These are phyloP conservation scores for Lodderomyces parapsilosis DNA, from an alignment of 1,139 yeast species.

Conservation along the genomic window DNA sequence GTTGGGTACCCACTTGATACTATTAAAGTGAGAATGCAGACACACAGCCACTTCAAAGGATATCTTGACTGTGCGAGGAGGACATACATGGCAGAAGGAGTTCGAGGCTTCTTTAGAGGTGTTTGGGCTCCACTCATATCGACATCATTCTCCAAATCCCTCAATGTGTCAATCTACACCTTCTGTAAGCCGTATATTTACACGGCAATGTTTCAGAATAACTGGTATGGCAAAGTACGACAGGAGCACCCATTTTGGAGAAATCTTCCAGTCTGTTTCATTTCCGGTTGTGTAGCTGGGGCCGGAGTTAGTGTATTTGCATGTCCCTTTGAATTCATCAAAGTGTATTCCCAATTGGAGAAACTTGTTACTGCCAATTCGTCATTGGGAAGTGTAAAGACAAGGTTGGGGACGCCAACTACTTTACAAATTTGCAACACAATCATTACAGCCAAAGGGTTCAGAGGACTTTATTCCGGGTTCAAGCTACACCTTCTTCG, in stretches of 20 bases:
- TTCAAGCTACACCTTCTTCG: slow-evolving; percentile 62
- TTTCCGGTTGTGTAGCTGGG: slow-evolving; percentile 70
- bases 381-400: slow-evolving; percentile 4
- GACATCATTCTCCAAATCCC: slow-evolving; percentile 62
- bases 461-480: slow-evolving; percentile 69
- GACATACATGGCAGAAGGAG: slow-evolving; percentile 63
- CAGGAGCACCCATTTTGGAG: slow-evolving; percentile 41
- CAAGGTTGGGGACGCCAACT: slow-evolving; percentile 17
- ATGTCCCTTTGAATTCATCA: slow-evolving; percentile 85
- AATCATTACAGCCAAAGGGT: slow-evolving; percentile 58
- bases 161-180: slow-evolving; percentile 68
- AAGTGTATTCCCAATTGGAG: slow-evolving; percentile 74
- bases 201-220: slow-evolving; percentile 21
- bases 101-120: slow-evolving; percentile 74
- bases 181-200: slow-evolving; percentile 51
- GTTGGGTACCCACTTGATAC: slow-evolving; percentile 87
- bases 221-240: slow-evolving; percentile 11
- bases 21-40: slow-evolving; percentile 81
- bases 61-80: slow-evolving; percentile 58
- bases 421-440: slow-evolving; percentile 45
- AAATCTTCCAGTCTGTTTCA: slow-evolving; percentile 64
- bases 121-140: slow-evolving; percentile 69
- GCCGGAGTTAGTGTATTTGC: slow-evolving; percentile 64
- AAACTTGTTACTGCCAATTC: slow-evolving; percentile 32
- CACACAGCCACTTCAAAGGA: slow-evolving; percentile 58